Conservation (phyloP, 331 rosid species). For the Phaseolus coccineus region DNA sequence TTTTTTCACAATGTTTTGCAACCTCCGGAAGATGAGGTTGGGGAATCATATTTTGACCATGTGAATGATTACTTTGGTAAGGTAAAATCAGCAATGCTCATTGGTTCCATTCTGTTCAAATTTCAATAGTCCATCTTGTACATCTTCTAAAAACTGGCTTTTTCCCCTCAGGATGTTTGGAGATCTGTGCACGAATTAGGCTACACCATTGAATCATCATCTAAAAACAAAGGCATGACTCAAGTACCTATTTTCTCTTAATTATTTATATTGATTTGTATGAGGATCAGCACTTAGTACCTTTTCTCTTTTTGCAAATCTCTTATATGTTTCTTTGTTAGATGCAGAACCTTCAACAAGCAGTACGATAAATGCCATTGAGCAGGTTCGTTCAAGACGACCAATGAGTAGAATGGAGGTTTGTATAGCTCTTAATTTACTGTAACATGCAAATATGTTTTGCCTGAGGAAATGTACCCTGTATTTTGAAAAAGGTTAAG, state of each 20-base stretch:
- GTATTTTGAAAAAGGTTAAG: neutral
- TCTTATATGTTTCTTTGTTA: conserved; percentile 37
- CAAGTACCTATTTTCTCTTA: conserved; percentile 38
- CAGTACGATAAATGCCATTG: conserved; percentile 79
- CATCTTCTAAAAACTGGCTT: conserved; percentile 39
- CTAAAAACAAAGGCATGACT: conserved; percentile 70
- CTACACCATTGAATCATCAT: conserved; percentile 55
- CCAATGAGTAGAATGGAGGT: conserved; percentile 99
- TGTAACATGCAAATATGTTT: neutral
- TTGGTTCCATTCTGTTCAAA: conserved; percentile 40
- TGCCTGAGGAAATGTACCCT: conserved; percentile 27
- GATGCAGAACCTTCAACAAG: conserved; percentile 67
- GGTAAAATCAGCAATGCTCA: conserved; percentile 64
- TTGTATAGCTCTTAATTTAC: conserved; percentile 42
- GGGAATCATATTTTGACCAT: conserved; percentile 69
- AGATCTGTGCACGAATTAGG: conserved; percentile 64
- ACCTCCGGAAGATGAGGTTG: conserved; percentile 95
- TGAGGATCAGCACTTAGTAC: conserved; percentile 28
- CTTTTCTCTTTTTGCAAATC: neutral
- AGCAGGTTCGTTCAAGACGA: conserved; percentile 80
- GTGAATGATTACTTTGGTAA: conserved; percentile 72
- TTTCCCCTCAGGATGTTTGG: conserved; percentile 71
- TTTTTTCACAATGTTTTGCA: conserved; percentile 98
- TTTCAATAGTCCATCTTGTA: conserved; percentile 39
- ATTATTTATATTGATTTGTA: conserved; percentile 27